phyloP scores from a whole-genome alignment of 164 flowering plant species.

The Nelumbo lutea region DNA sequence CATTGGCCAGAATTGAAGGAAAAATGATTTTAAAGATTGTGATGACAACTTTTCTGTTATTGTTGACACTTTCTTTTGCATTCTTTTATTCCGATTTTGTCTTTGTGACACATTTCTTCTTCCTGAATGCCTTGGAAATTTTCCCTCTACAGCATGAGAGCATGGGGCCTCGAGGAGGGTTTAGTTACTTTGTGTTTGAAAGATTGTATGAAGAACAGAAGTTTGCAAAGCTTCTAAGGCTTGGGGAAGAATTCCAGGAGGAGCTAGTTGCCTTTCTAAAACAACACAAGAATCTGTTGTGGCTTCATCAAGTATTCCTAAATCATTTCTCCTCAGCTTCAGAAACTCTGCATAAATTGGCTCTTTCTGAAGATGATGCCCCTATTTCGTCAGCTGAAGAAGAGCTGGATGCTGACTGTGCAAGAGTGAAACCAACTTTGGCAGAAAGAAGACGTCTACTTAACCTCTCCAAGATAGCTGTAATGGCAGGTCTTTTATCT shows the following conservation, averaged over 20 bases:
- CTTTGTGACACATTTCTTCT: background rate
- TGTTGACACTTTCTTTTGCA: background rate
- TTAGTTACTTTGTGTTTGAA: constrained; percentile 76
- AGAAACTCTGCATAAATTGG: constrained; percentile 76
- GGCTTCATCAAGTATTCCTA: constrained; percentile 90
- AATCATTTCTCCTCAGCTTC: constrained; percentile 83
- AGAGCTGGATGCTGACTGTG: constrained; percentile 18
- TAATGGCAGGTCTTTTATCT: constrained; percentile 55
- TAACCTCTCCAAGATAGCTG: constrained; percentile 81
- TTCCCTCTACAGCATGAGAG: constrained; percentile 66
- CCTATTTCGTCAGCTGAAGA: constrained; percentile 32
- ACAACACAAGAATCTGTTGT: constrained; percentile 64
- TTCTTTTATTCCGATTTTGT: background rate
- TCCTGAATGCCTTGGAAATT: background rate
- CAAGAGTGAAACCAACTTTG: constrained; percentile 29
- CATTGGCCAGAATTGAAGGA: background rate
- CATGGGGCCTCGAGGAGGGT: constrained; percentile 84
- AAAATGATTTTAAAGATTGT: background rate
- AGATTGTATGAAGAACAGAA: constrained; percentile 52
- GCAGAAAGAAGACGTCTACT: constrained; percentile 64
- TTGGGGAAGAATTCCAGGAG: constrained; percentile 95
- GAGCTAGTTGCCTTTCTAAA: constrained; percentile 66
- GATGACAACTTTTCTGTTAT: background rate
- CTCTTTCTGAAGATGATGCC: constrained; percentile 55
- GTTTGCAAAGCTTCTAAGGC: constrained; percentile 72